These are phyloP conservation scores for Hyaloscypha variabilis DNA, from an alignment of 495 filamentous ascomycete genomes.

Conservation along the genomic window DNA sequence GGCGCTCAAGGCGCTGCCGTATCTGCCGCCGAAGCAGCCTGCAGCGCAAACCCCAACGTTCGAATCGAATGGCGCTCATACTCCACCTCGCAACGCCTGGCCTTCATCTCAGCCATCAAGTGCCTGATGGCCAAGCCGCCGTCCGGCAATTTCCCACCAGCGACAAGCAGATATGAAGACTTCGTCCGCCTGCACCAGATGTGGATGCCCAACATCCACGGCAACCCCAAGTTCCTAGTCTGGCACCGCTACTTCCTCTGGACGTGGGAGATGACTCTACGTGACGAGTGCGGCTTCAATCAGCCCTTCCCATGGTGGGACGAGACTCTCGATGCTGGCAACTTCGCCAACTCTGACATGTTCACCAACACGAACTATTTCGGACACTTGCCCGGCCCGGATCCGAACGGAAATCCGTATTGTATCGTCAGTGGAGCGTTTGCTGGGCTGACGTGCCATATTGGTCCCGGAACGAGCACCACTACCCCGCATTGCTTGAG, in stretches of 20 bases:
- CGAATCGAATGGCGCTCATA: slow-evolving; percentile 40
- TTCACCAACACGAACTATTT: background rate
- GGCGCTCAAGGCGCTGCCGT: no score
- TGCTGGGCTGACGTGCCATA: slow-evolving; percentile 11
- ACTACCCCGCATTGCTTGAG: slow-evolving; percentile 13
- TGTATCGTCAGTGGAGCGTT: slow-evolving; percentile 9
- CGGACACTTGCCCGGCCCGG: background rate
- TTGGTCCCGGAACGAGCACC: slow-evolving; percentile 9
- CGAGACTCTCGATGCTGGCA: slow-evolving; percentile 10
- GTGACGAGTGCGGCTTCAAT: slow-evolving; percentile 68
- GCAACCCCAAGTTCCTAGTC: slow-evolving; percentile 53
- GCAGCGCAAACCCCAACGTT: slow-evolving; percentile 32
- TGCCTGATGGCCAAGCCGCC: slow-evolving; percentile 40
- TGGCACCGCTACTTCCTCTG: slow-evolving; percentile 74
- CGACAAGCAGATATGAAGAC: slow-evolving; percentile 9
- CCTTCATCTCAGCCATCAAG: slow-evolving; percentile 39
- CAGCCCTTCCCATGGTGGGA: slow-evolving; percentile 9
- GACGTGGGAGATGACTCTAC: slow-evolving; percentile 65
- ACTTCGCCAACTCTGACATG: background rate
- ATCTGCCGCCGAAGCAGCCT: slow-evolving; percentile 27
- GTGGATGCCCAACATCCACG: slow-evolving; percentile 12
- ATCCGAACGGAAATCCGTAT: background rate
- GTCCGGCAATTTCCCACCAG: slow-evolving; percentile 23
- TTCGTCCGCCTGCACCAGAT: slow-evolving; percentile 11
- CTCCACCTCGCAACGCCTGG: slow-evolving; percentile 28